Percentiles rank a stretch among this genome's conserved stretches.
Evolutionary conservation across 2,329 filamentous ascomycete genomes (phyloP).

Genomic region (Eurotiales sp.): DNA sequence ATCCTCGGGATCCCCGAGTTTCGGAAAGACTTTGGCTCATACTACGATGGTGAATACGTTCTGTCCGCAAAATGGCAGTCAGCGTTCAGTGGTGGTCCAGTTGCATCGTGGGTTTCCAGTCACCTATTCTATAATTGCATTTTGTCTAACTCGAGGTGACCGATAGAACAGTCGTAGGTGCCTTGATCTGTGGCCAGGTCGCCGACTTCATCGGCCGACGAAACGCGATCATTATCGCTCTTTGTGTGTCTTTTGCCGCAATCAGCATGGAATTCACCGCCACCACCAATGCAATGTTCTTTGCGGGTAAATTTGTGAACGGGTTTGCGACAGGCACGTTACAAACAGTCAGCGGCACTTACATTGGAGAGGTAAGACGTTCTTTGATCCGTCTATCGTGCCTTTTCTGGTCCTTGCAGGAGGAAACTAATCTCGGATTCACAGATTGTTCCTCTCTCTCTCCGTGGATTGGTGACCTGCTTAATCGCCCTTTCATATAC

Average conservation of each 20-base stretch:
- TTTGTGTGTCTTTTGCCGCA: slow-evolving; percentile 35
- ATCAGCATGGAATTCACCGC: slow-evolving; percentile 42
- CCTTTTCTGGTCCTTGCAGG: slow-evolving; percentile 37
- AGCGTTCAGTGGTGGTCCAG: slow-evolving; percentile 42
- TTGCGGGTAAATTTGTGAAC: too few species aligned
- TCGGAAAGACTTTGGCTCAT: slow-evolving; percentile 43
- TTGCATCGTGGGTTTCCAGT: slow-evolving; percentile 31
- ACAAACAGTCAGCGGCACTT: too few species aligned
- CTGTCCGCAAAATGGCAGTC: slow-evolving; percentile 44
- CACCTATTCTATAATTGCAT: not conserved
- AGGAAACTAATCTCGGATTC: too few species aligned
- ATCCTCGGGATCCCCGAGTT: slow-evolving; percentile 47
- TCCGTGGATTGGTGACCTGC: too few species aligned
- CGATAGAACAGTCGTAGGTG: not conserved
- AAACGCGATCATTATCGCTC: slow-evolving; percentile 19
- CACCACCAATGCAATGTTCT: slow-evolving; percentile 39
- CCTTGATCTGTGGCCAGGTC: not conserved
- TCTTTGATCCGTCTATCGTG: too few species aligned
- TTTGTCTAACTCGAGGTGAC: not conserved
- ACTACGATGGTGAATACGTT: slow-evolving; percentile 36
- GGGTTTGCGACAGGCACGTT: too few species aligned
- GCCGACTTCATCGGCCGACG: not conserved
- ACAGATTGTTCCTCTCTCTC: too few species aligned
- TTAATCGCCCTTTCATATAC: too few species aligned
- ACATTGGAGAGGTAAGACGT: too few species aligned